A percentile compares a stretch with the other conserved stretches of the same genome.
Evolutionary conservation across 345 rosid genomes (phyloP).

Genomic region (Arabidopsis suecica): DNA sequence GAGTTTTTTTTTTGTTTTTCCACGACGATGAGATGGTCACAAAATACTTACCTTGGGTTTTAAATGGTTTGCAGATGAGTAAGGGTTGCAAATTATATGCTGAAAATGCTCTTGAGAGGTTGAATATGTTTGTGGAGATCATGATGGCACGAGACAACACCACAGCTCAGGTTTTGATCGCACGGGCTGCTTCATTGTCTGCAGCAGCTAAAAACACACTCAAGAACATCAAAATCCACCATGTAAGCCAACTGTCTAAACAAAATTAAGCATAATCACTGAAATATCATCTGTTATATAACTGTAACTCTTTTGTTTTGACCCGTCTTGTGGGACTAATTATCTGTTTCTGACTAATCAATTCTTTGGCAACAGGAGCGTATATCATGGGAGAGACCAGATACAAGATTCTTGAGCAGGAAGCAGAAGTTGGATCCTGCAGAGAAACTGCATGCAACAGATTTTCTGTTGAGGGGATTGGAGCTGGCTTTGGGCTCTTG

Average conservation of each 20-base stretch:
- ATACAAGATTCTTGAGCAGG: constrained; percentile 46
- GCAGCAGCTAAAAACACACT: constrained; percentile 53
- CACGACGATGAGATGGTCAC: background rate
- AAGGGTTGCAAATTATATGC: constrained; percentile 52
- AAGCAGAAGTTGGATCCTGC: constrained; percentile 36
- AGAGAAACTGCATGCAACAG: constrained; percentile 53
- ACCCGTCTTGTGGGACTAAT: background rate
- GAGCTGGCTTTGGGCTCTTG: constrained; percentile 55
- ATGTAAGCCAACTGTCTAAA: constrained; percentile 49
- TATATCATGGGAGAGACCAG: constrained; percentile 65
- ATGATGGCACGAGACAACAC: constrained; percentile 55
- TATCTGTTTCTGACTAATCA: constrained; percentile 21
- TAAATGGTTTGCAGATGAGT: constrained; percentile 51
- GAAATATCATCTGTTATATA: background rate
- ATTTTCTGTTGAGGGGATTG: constrained; percentile 60
- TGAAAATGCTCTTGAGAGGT: constrained; percentile 66
- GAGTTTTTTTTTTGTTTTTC: background rate
- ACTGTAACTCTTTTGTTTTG: background rate
- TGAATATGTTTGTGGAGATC: constrained; percentile 59
- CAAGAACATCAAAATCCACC: constrained; percentile 46
- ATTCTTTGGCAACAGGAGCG: constrained; percentile 52
- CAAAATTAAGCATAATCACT: background rate
- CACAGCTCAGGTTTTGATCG: constrained; percentile 52
- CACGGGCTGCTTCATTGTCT: constrained; percentile 50
- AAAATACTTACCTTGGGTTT: constrained; percentile 20